phyloP scores from a whole-genome alignment of 2,329 filamentous ascomycete species.

The Nakataea oryzae region DNA sequence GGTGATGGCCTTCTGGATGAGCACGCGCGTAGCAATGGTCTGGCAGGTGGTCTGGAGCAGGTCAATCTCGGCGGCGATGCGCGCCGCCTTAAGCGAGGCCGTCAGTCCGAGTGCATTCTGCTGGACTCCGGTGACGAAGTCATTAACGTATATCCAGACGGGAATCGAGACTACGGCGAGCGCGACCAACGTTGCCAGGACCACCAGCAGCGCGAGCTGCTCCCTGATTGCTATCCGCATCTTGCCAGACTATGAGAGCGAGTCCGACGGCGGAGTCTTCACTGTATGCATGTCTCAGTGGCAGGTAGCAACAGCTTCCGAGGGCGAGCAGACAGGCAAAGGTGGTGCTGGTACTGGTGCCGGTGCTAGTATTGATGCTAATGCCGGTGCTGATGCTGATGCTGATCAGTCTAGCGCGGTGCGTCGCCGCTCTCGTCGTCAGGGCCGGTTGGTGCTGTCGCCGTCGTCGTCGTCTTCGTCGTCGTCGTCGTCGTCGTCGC shows the following conservation, averaged over 20 bases:
- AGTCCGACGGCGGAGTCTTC: constrained; percentile 6
- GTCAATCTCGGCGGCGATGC: constrained; percentile 68
- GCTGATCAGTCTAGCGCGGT: no score
- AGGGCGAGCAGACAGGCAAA: background rate
- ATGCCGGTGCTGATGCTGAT: no score
- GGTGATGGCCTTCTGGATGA: constrained; percentile 43
- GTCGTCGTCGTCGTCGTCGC: background rate
- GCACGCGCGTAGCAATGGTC: constrained; percentile 57
- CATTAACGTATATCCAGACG: constrained; percentile 51
- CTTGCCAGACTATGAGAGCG: constrained; percentile 22
- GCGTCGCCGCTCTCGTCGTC: background rate
- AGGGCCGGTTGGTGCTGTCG: background rate
- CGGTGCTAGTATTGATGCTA: no score
- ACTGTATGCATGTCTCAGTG: constrained; percentile 18
- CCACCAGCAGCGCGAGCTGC: constrained; percentile 73
- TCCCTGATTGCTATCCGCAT: constrained; percentile 85
- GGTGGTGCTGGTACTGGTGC: constrained; percentile 2
- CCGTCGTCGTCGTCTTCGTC: background rate
- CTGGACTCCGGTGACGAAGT: constrained; percentile 40
- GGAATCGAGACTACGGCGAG: constrained; percentile 73
- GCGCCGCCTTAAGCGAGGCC: constrained; percentile 76
- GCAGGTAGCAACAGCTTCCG: constrained; percentile 3
- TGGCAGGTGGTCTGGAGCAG: constrained; percentile 67
- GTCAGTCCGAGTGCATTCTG: constrained; percentile 60
- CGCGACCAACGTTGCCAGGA: constrained; percentile 62